phyloP scores from a whole-genome alignment of 2,329 filamentous ascomycete species.

The Colletotrichum theobromicola region DNA sequence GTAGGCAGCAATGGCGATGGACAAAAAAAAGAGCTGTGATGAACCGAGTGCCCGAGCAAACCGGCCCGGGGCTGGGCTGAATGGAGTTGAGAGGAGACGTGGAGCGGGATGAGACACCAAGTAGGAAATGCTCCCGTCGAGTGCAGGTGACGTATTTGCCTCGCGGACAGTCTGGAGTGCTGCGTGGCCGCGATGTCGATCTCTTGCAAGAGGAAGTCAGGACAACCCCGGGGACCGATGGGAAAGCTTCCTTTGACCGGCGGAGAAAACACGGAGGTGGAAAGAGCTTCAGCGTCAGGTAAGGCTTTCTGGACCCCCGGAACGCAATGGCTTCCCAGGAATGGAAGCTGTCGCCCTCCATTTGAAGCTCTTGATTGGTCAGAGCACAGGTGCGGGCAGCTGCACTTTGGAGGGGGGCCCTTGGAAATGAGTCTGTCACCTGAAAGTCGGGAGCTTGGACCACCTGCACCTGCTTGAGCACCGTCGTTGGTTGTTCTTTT shows the following conservation, averaged over 20 bases:
- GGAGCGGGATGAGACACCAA: conserved; percentile 1
- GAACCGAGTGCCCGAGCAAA: not conserved
- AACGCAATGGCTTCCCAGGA: too few species aligned
- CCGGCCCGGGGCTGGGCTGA: not conserved
- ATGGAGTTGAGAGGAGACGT: not conserved
- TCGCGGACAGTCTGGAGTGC: not conserved
- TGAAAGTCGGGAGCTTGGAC: not conserved
- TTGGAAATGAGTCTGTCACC: not conserved
- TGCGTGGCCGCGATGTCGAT: not conserved
- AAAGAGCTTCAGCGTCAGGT: not conserved
- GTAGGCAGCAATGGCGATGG: not conserved
- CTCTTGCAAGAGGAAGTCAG: not conserved
- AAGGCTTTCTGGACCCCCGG: not conserved
- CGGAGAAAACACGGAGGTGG: not conserved
- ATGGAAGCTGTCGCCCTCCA: not conserved
- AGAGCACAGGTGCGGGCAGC: too few species aligned
- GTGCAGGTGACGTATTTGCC: not conserved
- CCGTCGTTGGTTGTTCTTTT: not conserved
- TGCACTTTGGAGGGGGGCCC: not conserved
- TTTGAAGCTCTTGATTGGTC: not conserved
- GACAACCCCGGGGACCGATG: not conserved
- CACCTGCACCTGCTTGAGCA: not conserved
- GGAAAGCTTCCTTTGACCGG: not conserved
- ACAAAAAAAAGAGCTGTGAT: not conserved
- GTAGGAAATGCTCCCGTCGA: not conserved